Conservation (phyloP, 176 grass and related monocot species). For the Paspalum vaginatum region DNA sequence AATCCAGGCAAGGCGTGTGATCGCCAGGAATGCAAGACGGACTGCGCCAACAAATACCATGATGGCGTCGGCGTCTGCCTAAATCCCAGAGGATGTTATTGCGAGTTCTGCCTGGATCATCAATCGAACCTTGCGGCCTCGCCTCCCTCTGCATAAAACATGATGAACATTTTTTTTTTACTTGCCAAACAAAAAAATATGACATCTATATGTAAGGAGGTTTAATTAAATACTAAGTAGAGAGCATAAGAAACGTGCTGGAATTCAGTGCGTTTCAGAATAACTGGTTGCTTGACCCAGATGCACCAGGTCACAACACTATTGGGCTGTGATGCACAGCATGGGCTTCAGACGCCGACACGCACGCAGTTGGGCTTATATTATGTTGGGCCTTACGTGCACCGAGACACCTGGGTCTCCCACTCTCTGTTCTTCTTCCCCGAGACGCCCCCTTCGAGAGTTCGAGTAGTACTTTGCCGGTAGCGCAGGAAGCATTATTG, state of each 20-base stretch:
- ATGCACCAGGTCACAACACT: no score
- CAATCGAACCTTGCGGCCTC: neutral
- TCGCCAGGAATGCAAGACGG: neutral
- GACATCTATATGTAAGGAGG: no score
- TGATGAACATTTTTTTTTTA: neutral
- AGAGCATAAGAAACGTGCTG: no score
- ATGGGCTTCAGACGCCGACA: no score
- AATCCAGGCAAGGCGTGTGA: constrained; percentile 11
- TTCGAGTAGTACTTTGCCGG: constrained; percentile 15
- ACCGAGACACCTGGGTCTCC: no score
- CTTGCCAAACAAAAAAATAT: neutral
- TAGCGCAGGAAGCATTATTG: neutral
- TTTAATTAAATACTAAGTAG: no score
- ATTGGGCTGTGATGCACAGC: no score
- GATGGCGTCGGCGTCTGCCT: constrained; percentile 16
- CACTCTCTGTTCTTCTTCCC: neutral
- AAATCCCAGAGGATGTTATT: neutral
- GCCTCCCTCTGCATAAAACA: neutral
- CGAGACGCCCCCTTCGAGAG: neutral
- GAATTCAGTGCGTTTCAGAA: no score
- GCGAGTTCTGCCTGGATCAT: constrained; percentile 13
- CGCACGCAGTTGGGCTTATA: no score
- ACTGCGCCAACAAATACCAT: neutral
- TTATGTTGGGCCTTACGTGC: no score
- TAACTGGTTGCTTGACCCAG: no score